Base-by-base conservation (phyloP, 2,329 filamentous ascomycete species). In the Cladobotryum mycophilum region DNA sequence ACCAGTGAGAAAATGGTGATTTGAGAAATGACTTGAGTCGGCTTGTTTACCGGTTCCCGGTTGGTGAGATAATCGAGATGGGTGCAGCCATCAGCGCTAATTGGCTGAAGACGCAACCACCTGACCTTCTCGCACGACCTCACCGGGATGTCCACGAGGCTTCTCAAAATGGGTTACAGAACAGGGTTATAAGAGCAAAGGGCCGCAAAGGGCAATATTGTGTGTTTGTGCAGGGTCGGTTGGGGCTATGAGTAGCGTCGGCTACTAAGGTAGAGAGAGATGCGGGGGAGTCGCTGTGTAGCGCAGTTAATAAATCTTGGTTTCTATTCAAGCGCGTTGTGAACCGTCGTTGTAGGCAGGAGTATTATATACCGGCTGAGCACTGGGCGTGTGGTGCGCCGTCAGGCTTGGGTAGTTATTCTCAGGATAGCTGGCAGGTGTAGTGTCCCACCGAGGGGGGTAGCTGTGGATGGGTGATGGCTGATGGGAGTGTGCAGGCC, bases 391-490 rank as follows among this genome's bases (percentile, higher is more conserved):
- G 36, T 68, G 64, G 45, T 73, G 73, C 33, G 68, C 55, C 33
- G 64, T 59, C 47, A 74, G 57, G 53, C 66, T 66, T 13, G 71
- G 60, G 47, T 74, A 74, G 36, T 57, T 60, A 44, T 71, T 61
- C 46, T 72, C 70, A 1, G 65, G 50, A 51, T 72, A 73, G 42
- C 60, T 64, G 14, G 67, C 60, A 4, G 72, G 63, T 44, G 70
- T 53, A 30, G 69, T 56, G 15, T 74, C 71, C 71, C 71, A 74
- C 47, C 71, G 62, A 15, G 68, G 64, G 67, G 64, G n/a, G 70
- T 67, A 37, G 68, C 63, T 4, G 67, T 58, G 3, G 68, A 59
- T 22, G 66, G 64, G 46, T 70, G 64, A 50, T 70, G 67, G 58
- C 60, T 71, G 55, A 70, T 63, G 12, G 65, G 68, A 36, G 66